Conservation (phyloP, 2,329 filamentous ascomycete genomes). For the Hypoxylon sp. region DNA sequence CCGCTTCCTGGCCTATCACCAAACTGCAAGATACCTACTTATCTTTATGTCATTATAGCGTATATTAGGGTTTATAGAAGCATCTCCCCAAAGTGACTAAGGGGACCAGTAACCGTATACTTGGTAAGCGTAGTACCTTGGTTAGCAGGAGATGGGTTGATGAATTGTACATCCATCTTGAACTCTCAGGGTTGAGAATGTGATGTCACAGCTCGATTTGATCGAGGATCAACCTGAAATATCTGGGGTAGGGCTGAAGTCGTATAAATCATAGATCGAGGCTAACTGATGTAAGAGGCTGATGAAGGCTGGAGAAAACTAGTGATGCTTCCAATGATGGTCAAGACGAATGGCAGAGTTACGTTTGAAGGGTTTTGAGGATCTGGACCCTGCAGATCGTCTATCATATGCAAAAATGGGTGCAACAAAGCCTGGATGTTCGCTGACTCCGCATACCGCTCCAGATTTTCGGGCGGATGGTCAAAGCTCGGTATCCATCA, state of each 20-base stretch:
- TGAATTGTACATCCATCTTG: neutral
- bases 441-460: conserved; percentile 37
- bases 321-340: conserved; percentile 5
- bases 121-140: neutral
- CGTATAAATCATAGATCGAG: conserved; percentile 24
- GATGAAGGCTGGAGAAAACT: conserved; percentile 8
- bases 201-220: conserved; percentile 28
- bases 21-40: neutral
- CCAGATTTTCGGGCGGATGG: conserved; percentile 38
- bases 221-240: conserved; percentile 6
- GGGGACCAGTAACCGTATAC: neutral
- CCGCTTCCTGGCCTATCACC: neutral
- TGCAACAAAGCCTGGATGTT: conserved; percentile 30
- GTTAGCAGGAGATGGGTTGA: neutral
- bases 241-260: conserved; percentile 32
- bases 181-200: neutral
- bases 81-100: neutral
- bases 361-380: conserved; percentile 7
- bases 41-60: neutral
- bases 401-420: conserved; percentile 36
- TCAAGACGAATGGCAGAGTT: conserved; percentile 1
- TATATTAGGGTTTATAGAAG: neutral
- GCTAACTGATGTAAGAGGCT: conserved; percentile 27
- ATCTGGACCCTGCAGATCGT: conserved; percentile 47
- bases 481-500: conserved; percentile 39